These are phyloP conservation scores for Akanthomyces uredinophilus DNA, from an alignment of 2,329 filamentous ascomycete species.

Conservation along the genomic window DNA sequence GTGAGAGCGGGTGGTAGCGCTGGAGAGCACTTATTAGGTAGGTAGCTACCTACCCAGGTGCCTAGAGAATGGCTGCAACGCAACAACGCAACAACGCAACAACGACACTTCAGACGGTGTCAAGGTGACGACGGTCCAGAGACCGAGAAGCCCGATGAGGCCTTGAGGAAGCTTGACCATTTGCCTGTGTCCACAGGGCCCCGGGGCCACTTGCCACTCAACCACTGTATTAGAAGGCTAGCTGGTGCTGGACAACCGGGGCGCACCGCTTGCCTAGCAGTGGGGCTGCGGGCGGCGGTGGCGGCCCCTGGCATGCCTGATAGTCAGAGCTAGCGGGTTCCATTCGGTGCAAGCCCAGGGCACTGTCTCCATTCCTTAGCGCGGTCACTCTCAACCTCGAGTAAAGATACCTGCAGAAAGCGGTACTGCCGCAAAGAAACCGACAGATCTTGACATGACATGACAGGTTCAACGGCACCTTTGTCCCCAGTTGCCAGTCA, in stretches of 20 bases:
- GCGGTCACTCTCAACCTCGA: not conserved
- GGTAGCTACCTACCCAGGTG: too few relatives aligned
- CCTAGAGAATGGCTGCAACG: too few relatives aligned
- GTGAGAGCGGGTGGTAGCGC: not conserved
- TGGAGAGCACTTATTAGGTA: not conserved
- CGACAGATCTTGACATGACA: not conserved
- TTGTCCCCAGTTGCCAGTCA: not conserved
- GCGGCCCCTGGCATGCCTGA: not conserved
- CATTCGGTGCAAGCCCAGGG: not conserved
- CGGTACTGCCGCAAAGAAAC: not conserved
- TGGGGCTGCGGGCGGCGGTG: not conserved
- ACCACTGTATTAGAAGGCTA: not conserved
- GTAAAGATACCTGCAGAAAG: not conserved
- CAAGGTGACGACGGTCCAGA: too few relatives aligned
- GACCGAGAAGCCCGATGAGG: too few relatives aligned
- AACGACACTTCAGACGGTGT: too few relatives aligned
- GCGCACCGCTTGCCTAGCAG: not conserved
- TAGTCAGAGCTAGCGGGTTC: constrained; percentile 5
- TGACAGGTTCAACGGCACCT: not conserved
- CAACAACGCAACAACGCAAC: too few relatives aligned
- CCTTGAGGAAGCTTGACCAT: too few relatives aligned
- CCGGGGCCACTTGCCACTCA: too few relatives aligned
- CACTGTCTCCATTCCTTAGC: not conserved
- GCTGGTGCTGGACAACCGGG: too few relatives aligned
- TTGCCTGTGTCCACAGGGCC: not conserved